Evolutionary conservation across 352 stramenopile species (phyloP).

Genomic region (Pythium coloratum): DNA sequence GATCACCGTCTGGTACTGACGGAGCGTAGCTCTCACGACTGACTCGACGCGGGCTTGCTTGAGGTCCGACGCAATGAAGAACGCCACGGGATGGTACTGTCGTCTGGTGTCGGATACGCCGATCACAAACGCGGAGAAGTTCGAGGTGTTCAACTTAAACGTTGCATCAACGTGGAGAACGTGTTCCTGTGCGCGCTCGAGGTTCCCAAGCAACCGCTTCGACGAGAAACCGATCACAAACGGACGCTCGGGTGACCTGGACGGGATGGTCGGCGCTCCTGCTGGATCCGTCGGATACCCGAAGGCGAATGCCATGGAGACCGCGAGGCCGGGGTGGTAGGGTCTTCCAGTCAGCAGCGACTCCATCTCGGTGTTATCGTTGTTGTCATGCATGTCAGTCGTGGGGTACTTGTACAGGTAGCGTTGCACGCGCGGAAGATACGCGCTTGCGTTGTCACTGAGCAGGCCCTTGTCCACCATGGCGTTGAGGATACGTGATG

Average conservation of each 20-base stretch:
- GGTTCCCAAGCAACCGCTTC: not conserved
- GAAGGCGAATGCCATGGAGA: not conserved
- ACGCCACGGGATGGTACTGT: constrained; percentile 11
- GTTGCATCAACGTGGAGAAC: constrained; percentile 12
- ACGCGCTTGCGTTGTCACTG: not conserved
- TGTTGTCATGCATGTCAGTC: not conserved
- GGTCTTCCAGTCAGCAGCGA: not conserved
- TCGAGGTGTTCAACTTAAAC: constrained; percentile 8
- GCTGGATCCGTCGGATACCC: not conserved
- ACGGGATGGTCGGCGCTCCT: not conserved
- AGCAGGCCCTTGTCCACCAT: not conserved
- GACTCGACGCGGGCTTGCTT: not conserved
- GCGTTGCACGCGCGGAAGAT: not conserved
- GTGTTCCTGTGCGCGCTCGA: not conserved
- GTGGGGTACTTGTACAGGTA: not conserved
- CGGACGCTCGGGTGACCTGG: not conserved
- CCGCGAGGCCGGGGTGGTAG: not conserved
- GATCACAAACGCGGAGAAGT: constrained; percentile 5
- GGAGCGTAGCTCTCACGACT: not conserved
- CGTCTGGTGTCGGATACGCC: constrained; percentile 4
- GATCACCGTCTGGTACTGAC: not conserved
- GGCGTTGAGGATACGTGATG: constrained; percentile 7
- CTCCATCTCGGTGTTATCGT: constrained; percentile 9
- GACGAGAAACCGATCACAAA: constrained; percentile 2
- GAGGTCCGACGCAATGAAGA: constrained; percentile 3